Evolutionary conservation across 2,329 filamentous ascomycete genomes (phyloP), one percentile per base, ranked within the genome.

Genomic region (Remersonia thermophila): DNA sequence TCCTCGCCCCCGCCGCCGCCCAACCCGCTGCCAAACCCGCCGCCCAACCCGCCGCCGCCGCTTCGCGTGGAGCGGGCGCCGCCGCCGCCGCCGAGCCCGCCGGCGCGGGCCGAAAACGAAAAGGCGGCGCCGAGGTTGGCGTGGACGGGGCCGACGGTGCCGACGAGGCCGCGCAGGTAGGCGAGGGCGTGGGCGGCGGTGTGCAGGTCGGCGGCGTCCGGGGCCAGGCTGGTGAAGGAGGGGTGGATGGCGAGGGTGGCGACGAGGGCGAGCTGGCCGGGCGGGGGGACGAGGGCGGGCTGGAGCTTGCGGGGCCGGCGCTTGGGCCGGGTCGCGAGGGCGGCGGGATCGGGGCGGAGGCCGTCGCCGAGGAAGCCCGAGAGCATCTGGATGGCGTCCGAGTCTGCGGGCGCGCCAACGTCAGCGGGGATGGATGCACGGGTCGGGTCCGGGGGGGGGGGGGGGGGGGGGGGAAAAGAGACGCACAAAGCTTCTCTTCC

Each of bases 191-290:
- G 65, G 36, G 77, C 69, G 2, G 83, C 66, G 8, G 83, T 72
- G 33, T 77, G 67, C 35, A 69, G 58, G 36, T 74, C 71, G 14
- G 81, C 76, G 10, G 61, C 51, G 7, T 74, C 71, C 18, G 69
- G 66, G 3, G 80, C 71, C 33, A 83, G 76, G 3, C 79, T 91
- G 1, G 87, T 95, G 45, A 82, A 73, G 16, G 65, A 61, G 0
- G 89, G 89, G 51, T 94, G 85, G 11, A 91, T 71, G n/a, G 79
- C 59, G n/a, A 95, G 65, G 2, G 84, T 91, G 30, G 70, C 75
- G n/a, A 86, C 69, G 7, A 95, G 65, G 7, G 83, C 78, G 16
- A 96, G 65, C 45, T 89, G 78, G 38, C 74, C 71, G 0, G 80
- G 68, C 2, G 81, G 73, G 1, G 89, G 83, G 13, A 85, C 59